A percentile compares a stretch with the other conserved stretches of the same genome.
phyloP scores from a whole-genome alignment of 2,329 filamentous ascomycete species.

The Cladosporium halotolerans region DNA sequence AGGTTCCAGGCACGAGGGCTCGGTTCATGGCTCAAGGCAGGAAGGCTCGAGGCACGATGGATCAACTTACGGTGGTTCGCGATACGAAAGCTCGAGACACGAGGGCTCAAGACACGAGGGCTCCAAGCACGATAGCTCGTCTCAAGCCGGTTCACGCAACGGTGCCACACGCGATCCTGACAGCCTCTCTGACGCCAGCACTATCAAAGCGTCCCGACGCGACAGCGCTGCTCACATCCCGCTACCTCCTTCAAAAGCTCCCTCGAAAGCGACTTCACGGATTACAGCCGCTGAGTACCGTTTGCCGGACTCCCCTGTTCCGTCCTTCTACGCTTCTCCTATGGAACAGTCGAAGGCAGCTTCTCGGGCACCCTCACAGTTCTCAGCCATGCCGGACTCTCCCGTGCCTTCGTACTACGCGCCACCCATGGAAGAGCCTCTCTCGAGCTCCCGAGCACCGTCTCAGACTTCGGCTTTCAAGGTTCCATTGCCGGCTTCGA shows the following conservation, averaged over 20 bases:
- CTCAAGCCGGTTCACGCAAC: slow-evolving; percentile 10
- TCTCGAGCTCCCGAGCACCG: slow-evolving; percentile 1
- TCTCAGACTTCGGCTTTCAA: slow-evolving; percentile 15
- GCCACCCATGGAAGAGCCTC: slow-evolving; percentile 1
- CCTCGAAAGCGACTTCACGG: not conserved
- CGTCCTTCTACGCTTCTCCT: slow-evolving; percentile 2
- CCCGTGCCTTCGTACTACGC: slow-evolving; percentile 3
- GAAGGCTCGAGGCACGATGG: not conserved
- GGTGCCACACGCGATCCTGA: slow-evolving; percentile 16
- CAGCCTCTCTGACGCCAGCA: slow-evolving; percentile 23
- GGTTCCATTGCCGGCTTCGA: slow-evolving; percentile 14
- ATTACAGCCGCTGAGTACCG: slow-evolving; percentile 4
- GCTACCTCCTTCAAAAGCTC: slow-evolving; percentile 17
- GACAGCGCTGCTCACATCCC: slow-evolving; percentile 23
- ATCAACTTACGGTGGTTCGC: slow-evolving; percentile 6
- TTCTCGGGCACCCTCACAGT: slow-evolving; percentile 10
- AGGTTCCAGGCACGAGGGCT: not conserved
- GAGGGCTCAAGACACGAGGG: not conserved
- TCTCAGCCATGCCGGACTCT: slow-evolving; percentile 10
- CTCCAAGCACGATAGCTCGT: not conserved
- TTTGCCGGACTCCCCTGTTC: slow-evolving; percentile 3
- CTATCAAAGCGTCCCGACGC: slow-evolving; percentile 23
- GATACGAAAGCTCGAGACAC: not conserved
- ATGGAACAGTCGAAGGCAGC: slow-evolving; percentile 1
- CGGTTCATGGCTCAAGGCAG: not conserved